Percentiles rank a stretch among this genome's conserved stretches.
phyloP scores from a whole-genome alignment of 2,329 filamentous ascomycete genomes.

The Xylariomycetidae sp. region DNA sequence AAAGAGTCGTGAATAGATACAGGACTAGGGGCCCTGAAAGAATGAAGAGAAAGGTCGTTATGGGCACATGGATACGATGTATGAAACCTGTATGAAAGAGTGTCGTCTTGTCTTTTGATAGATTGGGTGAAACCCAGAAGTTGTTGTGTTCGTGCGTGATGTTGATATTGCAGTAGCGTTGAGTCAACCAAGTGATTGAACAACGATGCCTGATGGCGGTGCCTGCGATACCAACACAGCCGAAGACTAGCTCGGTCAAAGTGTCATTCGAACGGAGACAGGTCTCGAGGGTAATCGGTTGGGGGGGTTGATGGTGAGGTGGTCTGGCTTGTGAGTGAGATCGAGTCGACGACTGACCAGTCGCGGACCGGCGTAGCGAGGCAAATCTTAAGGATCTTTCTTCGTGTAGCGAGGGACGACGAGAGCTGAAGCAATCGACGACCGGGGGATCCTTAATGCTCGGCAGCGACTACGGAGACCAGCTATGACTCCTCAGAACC shows the following conservation, averaged over 20 bases:
- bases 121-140: constrained; percentile 4
- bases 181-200: constrained; percentile 20
- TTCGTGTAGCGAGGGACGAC: constrained; percentile 24
- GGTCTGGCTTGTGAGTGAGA: background rate
- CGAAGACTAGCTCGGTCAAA: constrained; percentile 19
- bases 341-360: background rate
- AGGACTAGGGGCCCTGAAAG: constrained; percentile 24
- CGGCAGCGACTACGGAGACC: constrained; percentile 35
- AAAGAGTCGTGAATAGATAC: constrained; percentile 26
- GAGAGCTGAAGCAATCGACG: constrained; percentile 19
- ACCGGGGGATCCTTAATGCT: constrained; percentile 24
- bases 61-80: constrained; percentile 36
- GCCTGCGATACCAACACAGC: constrained; percentile 23
- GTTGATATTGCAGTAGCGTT: constrained; percentile 16
- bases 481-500: constrained; percentile 41
- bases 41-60: constrained; percentile 33
- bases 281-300: constrained; percentile 9
- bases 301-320: background rate
- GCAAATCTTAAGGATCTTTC: too few relatives aligned
- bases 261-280: constrained; percentile 21
- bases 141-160: constrained; percentile 14
- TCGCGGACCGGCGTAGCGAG: too few relatives aligned
- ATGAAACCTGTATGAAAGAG: constrained; percentile 25
- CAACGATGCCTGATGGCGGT: constrained; percentile 20
- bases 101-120: constrained; percentile 18